Evolutionary conservation across 305 asterid species (phyloP), one percentile per base, ranked within the genome.

Genomic region (Fraxinus baroniana): DNA sequence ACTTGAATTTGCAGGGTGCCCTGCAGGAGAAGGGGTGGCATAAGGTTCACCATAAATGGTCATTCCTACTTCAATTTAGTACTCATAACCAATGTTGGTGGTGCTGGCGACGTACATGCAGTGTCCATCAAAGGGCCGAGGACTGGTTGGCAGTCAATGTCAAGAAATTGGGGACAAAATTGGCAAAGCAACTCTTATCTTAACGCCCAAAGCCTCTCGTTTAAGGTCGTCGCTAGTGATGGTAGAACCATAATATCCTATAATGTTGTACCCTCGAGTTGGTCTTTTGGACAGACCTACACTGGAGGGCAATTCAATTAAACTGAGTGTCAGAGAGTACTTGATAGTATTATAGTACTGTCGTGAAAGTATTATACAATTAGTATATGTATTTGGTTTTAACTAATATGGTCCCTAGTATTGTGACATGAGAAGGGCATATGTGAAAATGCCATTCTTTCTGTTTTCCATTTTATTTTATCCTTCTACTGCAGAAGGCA

Each of bases 121-220:
- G 94, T 92, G 7, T 82, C 93, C 32, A 83, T 93, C 84, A 93
- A 91, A 35, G 97, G 97, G 0, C 90, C 97, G 15, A 85, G 94
- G 39, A 89, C 94, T 0, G 86, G 86, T 7, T 93, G 97, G 97
- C 94, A 91, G 78, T 79, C 90, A 1, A 89, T 93, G 96, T 90
- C 96, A 2, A 90, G 97, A 78, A 93, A 93, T 83, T 93, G 97
- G 97, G 97, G 97, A 0, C 96, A 92, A 15, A 93, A 93, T 32
- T 93, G 97, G 97, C 97, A 93, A 22, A 93, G 92, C 92, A 93
- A 93, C 80, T 39, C 79, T 1, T 57, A 93, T 35, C 94, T 93
- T 78, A 88, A 92, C 66, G 97, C 97, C 8, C 97, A 93, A 39
- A 87, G 91, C 83, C 93, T 93, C 80, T 92, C 97, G 0, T 93